phyloP scores from a whole-genome alignment of 371 early-diverging fungal species.

The Circinella umbellata region DNA sequence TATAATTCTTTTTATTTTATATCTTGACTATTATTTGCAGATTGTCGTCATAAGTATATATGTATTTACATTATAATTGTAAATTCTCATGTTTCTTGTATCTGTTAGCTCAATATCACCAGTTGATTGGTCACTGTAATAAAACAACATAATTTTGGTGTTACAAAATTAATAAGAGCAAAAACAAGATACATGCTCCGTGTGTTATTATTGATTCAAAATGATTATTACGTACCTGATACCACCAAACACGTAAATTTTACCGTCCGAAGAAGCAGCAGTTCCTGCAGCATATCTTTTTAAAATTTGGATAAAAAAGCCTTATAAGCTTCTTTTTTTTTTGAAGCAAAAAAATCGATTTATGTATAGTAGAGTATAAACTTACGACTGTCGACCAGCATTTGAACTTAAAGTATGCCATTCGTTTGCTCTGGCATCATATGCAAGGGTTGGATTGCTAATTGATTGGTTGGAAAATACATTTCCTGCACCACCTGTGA shows the following conservation, averaged over 20 bases:
- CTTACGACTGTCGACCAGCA: conserved; percentile 1
- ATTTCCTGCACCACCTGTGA: conserved; percentile 6
- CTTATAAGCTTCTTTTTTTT: background rate
- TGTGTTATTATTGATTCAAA: background rate
- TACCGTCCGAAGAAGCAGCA: background rate
- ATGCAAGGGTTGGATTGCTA: background rate
- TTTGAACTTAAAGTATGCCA: background rate
- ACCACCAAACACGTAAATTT: conserved; percentile 1
- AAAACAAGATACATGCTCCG: too few species aligned
- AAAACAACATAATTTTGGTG: background rate
- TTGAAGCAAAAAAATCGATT: background rate
- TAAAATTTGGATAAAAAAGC: too few species aligned
- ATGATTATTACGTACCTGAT: background rate
- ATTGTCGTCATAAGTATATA: too few species aligned
- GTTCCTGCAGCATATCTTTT: conserved; percentile 2
- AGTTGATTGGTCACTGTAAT: background rate
- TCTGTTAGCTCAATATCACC: background rate
- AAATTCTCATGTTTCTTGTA: background rate
- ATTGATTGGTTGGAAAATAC: background rate
- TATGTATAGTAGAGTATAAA: background rate
- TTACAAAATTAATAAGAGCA: too few species aligned
- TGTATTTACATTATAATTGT: background rate
- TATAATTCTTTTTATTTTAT: too few species aligned
- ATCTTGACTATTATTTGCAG: too few species aligned
- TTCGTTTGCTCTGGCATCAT: background rate